These are phyloP conservation scores for Candida adriatica DNA, from an alignment of 805 yeast species.

Conservation along the genomic window DNA sequence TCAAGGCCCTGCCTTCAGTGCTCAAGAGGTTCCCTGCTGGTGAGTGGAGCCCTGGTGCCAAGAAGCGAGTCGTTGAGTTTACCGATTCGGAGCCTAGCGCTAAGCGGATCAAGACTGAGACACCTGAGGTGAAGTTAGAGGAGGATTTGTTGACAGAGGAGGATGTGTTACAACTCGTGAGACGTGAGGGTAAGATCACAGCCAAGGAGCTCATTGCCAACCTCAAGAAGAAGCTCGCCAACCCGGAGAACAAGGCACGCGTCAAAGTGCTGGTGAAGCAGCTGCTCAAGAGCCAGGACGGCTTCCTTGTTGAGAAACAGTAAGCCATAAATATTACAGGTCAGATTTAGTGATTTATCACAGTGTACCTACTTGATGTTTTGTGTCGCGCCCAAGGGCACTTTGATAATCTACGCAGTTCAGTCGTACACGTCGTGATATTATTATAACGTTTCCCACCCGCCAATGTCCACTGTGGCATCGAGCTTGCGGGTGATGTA, in stretches of 20 bases:
- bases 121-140: slow-evolving; percentile 3
- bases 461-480: slow-evolving; percentile 77
- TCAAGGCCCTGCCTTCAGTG: slow-evolving; percentile 57
- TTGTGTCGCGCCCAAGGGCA: too few relatives aligned
- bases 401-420: not conserved
- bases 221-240: slow-evolving; percentile 56
- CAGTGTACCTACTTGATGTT: too few relatives aligned
- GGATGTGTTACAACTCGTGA: slow-evolving; percentile 63
- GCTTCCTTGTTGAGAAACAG: too few relatives aligned
- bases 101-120: slow-evolving; percentile 31
- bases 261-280: slow-evolving; percentile 53
- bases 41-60: slow-evolving; percentile 71
- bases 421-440: not conserved
- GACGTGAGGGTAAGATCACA: slow-evolving; percentile 36
- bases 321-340: too few relatives aligned
- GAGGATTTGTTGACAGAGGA: slow-evolving; percentile 45
- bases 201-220: slow-evolving; percentile 57
- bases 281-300: slow-evolving; percentile 42
- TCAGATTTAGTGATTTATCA: too few relatives aligned
- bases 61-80: slow-evolving; percentile 27
- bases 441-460: slow-evolving; percentile 78
- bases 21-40: slow-evolving; percentile 68
- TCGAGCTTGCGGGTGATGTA: slow-evolving; percentile 76
- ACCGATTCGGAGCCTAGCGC: slow-evolving; percentile 24
- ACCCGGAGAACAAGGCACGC: slow-evolving; percentile 55